Evolutionary conservation across 2,329 filamentous ascomycete genomes (phyloP).

Genomic region (Hypomyces perniciosus): DNA sequence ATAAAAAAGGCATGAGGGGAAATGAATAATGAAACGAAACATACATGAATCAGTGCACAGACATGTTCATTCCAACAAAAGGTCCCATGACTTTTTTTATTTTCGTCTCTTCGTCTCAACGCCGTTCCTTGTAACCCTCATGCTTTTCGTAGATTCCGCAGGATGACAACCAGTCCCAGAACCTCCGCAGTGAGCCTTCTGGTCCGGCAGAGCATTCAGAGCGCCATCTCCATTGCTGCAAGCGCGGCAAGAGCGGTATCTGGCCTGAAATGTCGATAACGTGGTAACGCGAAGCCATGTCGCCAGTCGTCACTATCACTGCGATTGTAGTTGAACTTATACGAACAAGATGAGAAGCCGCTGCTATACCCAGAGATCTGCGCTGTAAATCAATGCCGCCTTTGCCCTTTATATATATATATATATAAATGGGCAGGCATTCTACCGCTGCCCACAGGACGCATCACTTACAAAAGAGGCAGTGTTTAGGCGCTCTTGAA

Average conservation of each 20-base stretch:
- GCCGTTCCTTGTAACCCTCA: too few species aligned
- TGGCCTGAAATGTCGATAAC: conserved; percentile 2
- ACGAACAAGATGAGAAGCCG: too few species aligned
- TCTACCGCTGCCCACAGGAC: too few species aligned
- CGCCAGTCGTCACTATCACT: neutral
- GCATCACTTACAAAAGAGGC: too few species aligned
- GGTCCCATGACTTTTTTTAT: neutral
- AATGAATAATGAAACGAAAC: neutral
- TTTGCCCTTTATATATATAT: too few species aligned
- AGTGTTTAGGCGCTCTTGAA: too few species aligned
- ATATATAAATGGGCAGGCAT: too few species aligned
- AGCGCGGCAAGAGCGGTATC: neutral
- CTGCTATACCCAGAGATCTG: too few species aligned
- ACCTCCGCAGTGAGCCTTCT: neutral
- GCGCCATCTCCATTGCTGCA: neutral
- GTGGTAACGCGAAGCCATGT: conserved; percentile 4
- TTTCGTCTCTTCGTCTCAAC: neutral
- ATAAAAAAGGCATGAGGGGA: conserved; percentile 36
- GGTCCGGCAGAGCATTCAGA: neutral
- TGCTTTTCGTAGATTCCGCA: neutral
- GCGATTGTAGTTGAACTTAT: neutral
- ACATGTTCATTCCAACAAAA: neutral
- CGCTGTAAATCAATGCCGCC: too few species aligned
- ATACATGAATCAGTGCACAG: neutral
- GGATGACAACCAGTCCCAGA: neutral